Base-by-base conservation (phyloP, 2,329 filamentous ascomycete species). In the Paecilomyces niveus region DNA sequence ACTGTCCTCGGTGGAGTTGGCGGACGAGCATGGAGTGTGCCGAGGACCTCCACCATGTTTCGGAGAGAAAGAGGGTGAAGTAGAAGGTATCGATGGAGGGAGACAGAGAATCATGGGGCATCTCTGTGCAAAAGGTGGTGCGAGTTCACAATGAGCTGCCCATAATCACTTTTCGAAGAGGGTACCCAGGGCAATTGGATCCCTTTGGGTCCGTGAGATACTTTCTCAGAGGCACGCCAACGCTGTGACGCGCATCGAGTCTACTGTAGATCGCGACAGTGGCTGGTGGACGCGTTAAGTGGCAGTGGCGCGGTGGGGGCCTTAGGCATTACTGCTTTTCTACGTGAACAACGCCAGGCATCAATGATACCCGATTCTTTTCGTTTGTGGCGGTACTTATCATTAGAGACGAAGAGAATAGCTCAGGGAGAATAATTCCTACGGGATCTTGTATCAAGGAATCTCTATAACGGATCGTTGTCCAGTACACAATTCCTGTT, bases 1-100 rank as follows among this genome's bases (percentile, higher is more conserved):
- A 67, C 65, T 63, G 68, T 70, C 73, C 78, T 79, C 39, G 82
- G 83, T 64, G 83, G 82, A 66, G 81, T 85, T 18, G 82, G 82
- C 61, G 81, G 82, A 66, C 80, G 80, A 70, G 74, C 72, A 66
- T 80, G 76, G 64, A 83, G 72, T 64, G 73, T 72, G 58, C 79
- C 73, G 65, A 82, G 74, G 57, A 69, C 69, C 63, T 76, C 74
- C 63, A 75, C 74, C 74, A 76, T 76, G 65, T 65, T 76, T 73
- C 57, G 57, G 57, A 53, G 63, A 60, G 57, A 62, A 55, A 59
- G 54, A 58, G 54, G 58, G 50, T 39, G 54, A 55, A 26, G 53
- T 55, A 24, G 35, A 55, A 32, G 29, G 24, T 22, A 45, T 55
- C 31, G 51, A 59, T 35, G 21, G 61, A 58, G 59, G 54, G 57